Percentiles rank a stretch among this genome's conserved stretches.
phyloP scores from a whole-genome alignment of 2,329 filamentous ascomycete species.

The Aureobasidium subglaciale region DNA sequence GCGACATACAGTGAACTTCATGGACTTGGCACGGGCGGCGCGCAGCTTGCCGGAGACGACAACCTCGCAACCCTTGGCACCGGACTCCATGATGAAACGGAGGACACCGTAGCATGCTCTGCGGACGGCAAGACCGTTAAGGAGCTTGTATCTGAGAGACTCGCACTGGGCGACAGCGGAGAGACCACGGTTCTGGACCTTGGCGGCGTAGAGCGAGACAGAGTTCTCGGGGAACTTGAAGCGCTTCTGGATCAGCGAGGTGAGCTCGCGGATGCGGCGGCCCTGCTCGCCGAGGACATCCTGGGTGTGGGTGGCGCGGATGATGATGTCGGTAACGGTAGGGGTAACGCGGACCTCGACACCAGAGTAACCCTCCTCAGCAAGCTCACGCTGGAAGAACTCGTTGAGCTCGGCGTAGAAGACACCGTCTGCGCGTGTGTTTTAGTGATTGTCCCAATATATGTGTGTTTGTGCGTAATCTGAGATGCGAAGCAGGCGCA shows the following conservation, averaged over 20 bases:
- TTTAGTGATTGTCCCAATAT: conserved; percentile 15
- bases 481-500: background rate
- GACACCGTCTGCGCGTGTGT: conserved; percentile 65
- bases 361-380: conserved; percentile 99
- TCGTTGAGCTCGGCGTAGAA: conserved; percentile 99
- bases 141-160: conserved; percentile 99
- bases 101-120: conserved; percentile 99
- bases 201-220: conserved; percentile 98
- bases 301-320: conserved; percentile 99
- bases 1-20: conserved; percentile 97
- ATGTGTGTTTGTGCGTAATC: background rate
- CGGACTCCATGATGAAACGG: conserved; percentile 99
- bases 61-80: conserved; percentile 99
- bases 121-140: conserved; percentile 97
- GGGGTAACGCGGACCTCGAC: conserved; percentile 99
- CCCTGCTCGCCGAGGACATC: conserved; percentile 99
- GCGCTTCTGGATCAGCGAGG: conserved; percentile 99
- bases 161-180: conserved; percentile 99
- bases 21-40: conserved; percentile 98
- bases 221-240: conserved; percentile 99
- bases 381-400: conserved; percentile 99
- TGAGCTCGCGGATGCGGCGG: conserved; percentile 99
- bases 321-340: conserved; percentile 99
- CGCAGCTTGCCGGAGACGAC: conserved; percentile 99
- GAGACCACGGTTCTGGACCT: conserved; percentile 99